These are phyloP conservation scores for Pochonia chlamydosporia DNA, from an alignment of 2,329 filamentous ascomycete species.

Conservation along the genomic window DNA sequence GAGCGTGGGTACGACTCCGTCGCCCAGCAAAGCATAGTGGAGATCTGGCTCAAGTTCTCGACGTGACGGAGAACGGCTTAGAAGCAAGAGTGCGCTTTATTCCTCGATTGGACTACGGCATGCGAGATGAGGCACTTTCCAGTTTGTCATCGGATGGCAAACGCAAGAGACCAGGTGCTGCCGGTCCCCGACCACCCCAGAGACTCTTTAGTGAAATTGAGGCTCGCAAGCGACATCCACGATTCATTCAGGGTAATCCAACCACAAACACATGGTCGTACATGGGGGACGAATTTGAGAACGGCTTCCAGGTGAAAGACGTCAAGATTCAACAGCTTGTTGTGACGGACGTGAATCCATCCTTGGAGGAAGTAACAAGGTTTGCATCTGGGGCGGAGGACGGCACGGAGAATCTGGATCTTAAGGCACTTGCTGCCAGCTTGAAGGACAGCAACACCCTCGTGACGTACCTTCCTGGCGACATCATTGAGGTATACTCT, in stretches of 20 bases:
- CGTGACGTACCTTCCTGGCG: constrained; percentile 83
- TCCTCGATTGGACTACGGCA: constrained; percentile 84
- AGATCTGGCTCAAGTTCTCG: constrained; percentile 86
- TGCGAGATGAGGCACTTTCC: constrained; percentile 64
- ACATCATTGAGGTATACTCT: constrained; percentile 93
- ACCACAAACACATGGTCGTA: constrained; percentile 81
- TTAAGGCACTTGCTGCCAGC: constrained; percentile 84
- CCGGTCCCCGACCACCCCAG: constrained; percentile 71
- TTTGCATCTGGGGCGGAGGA: constrained; percentile 87
- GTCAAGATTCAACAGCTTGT: constrained; percentile 82
- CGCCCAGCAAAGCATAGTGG: constrained; percentile 75
- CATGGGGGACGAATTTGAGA: constrained; percentile 82
- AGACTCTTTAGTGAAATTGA: constrained; percentile 90
- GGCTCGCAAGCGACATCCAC: constrained; percentile 78
- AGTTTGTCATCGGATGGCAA: constrained; percentile 56
- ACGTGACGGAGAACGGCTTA: constrained; percentile 87
- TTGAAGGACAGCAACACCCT: constrained; percentile 78
- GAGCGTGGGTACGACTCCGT: constrained; percentile 86
- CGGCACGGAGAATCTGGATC: constrained; percentile 87
- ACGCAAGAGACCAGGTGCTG: constrained; percentile 64
- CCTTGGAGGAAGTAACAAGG: constrained; percentile 89
- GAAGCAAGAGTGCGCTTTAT: constrained; percentile 84
- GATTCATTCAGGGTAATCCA: constrained; percentile 57
- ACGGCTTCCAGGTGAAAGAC: constrained; percentile 90
- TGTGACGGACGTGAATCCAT: constrained; percentile 88